Evolutionary conservation across 306 rosid species (phyloP).

Genomic region (Adenanthera pavonina): DNA sequence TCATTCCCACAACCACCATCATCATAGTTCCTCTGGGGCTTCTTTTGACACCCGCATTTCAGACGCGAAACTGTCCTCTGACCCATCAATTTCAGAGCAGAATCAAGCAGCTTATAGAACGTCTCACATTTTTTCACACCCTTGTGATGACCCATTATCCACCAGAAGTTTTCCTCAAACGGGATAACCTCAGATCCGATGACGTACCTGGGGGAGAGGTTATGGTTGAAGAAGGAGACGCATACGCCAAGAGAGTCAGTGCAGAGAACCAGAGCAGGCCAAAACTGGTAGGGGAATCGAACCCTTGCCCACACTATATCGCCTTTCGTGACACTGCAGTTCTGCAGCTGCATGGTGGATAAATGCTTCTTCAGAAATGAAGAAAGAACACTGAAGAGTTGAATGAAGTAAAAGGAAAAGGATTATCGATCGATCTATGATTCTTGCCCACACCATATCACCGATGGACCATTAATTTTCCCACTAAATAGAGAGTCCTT

Average conservation of each 20-base stretch:
- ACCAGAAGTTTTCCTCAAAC: constrained; percentile 40
- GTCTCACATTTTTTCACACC: not conserved
- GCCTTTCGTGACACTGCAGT: constrained; percentile 8
- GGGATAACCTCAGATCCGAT: constrained; percentile 33
- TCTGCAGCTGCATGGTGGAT: not conserved
- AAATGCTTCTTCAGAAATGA: not conserved
- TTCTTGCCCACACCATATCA: not conserved
- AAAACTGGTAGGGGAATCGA: constrained; percentile 31
- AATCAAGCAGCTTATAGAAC: not conserved
- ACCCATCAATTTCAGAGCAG: constrained; percentile 45
- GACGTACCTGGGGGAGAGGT: constrained; percentile 9
- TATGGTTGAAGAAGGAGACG: constrained; percentile 42
- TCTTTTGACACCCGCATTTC: constrained; percentile 33
- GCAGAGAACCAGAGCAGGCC: constrained; percentile 40
- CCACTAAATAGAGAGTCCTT: too few species aligned
- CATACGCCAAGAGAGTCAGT: constrained; percentile 33
- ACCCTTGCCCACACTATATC: constrained; percentile 49
- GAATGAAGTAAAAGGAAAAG: not conserved
- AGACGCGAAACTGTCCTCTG: constrained; percentile 30
- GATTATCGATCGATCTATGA: not conserved
- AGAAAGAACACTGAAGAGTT: not conserved
- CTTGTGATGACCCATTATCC: not conserved
- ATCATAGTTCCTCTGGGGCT: not conserved
- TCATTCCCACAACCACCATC: not conserved
- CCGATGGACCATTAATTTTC: too few species aligned